These are phyloP conservation scores for Penicillium ochrochloron DNA, from an alignment of 495 filamentous ascomycete species.

Conservation along the genomic window DNA sequence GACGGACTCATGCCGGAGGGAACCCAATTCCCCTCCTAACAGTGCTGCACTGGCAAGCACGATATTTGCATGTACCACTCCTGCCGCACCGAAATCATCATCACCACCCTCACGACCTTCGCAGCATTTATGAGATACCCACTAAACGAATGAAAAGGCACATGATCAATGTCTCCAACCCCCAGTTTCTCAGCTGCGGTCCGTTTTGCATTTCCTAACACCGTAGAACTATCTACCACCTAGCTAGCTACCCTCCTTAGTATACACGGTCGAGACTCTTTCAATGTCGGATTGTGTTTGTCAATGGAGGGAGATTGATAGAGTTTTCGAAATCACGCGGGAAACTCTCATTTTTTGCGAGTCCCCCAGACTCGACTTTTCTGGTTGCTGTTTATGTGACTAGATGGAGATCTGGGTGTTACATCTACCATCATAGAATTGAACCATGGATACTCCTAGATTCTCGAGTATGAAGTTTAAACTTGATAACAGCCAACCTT, in stretches of 20 bases:
- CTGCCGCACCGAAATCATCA: neutral
- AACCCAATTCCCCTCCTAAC: neutral
- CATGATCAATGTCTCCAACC: neutral
- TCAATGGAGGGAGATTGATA: conserved; percentile 55
- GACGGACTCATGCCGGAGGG: neutral
- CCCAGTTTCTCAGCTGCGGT: conserved; percentile 7
- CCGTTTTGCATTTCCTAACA: neutral
- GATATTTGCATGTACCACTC: neutral
- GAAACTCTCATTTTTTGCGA: conserved; percentile 38
- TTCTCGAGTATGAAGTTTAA: neutral
- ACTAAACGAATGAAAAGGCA: conserved; percentile 24
- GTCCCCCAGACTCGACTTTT: conserved; percentile 30
- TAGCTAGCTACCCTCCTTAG: conserved; percentile 43
- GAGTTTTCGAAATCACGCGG: conserved; percentile 31
- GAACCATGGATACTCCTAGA: neutral
- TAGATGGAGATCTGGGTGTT: conserved; percentile 31
- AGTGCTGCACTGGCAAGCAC: neutral
- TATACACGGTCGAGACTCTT: conserved; percentile 54
- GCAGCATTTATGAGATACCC: conserved; percentile 24
- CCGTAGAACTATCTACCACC: neutral
- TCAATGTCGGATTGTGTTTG: conserved; percentile 57
- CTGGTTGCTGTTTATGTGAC: conserved; percentile 22
- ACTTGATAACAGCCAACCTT: neutral
- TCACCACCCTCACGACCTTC: neutral
- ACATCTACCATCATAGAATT: conserved; percentile 19